A percentile compares a stretch with the other conserved stretches of the same genome.
Evolutionary conservation across 495 filamentous ascomycete genomes (phyloP).

Genomic region (Apiosordaria backusii): DNA sequence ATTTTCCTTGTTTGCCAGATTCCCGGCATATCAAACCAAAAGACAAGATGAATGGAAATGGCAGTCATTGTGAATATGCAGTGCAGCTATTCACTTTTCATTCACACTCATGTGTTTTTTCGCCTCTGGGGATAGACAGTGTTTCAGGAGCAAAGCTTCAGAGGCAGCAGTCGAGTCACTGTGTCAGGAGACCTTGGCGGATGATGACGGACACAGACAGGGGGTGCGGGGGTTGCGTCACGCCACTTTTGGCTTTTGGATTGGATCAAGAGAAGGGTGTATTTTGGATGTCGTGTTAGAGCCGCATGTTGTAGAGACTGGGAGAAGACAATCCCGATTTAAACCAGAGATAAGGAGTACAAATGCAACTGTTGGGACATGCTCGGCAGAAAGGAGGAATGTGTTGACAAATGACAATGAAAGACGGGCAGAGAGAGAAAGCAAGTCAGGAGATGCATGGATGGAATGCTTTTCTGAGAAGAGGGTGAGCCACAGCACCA

Average conservation of each 20-base stretch:
- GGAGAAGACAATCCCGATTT: background rate
- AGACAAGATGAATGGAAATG: background rate
- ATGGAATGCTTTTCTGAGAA: background rate
- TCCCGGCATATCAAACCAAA: background rate
- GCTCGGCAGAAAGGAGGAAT: conserved; percentile 7
- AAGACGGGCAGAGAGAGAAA: background rate
- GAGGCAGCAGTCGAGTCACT: conserved; percentile 9
- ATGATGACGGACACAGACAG: conserved; percentile 5
- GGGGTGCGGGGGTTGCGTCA: conserved; percentile 10
- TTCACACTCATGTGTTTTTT: background rate
- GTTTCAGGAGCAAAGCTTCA: background rate
- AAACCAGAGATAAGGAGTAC: background rate
- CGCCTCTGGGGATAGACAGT: background rate
- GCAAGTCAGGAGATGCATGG: background rate
- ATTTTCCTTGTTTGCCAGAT: background rate
- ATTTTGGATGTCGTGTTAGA: background rate
- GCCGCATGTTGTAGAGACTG: background rate
- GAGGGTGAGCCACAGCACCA: conserved; percentile 18
- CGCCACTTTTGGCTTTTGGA: conserved; percentile 8
- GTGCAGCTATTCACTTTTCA: background rate
- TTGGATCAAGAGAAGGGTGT: background rate
- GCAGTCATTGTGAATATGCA: background rate
- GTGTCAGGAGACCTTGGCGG: conserved; percentile 16
- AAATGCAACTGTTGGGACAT: background rate
- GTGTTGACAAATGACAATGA: background rate